phyloP scores from a whole-genome alignment of 164 flowering plant species.

The Piper longum region DNA sequence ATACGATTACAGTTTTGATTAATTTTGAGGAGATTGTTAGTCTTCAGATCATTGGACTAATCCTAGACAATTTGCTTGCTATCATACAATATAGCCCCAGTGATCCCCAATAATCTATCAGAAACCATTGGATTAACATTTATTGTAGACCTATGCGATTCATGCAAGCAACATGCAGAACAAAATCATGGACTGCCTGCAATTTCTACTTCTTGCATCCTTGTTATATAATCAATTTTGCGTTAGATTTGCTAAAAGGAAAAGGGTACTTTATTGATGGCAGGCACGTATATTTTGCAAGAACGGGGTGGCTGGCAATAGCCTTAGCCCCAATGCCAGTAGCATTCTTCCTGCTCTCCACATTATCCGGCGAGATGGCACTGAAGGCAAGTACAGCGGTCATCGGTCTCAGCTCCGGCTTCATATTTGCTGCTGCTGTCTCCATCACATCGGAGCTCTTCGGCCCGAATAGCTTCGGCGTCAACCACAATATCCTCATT shows the following conservation, averaged over 20 bases:
- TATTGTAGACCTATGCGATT: too few relatives aligned
- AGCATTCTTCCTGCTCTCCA: constrained; percentile 63
- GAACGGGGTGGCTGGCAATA: constrained; percentile 80
- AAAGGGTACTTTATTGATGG: neutral
- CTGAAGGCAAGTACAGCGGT: constrained; percentile 52
- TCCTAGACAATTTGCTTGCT: too few relatives aligned
- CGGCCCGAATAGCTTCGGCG: constrained; percentile 73
- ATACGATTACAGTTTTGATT: too few relatives aligned
- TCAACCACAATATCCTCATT: constrained; percentile 89
- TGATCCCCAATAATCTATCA: too few relatives aligned
- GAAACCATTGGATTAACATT: too few relatives aligned
- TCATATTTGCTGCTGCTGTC: constrained; percentile 90
- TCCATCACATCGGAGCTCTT: constrained; percentile 87
- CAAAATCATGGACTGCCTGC: too few relatives aligned
- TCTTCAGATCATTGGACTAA: too few relatives aligned
- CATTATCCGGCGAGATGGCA: constrained; percentile 21
- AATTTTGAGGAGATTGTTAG: too few relatives aligned
- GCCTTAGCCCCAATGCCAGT: constrained; percentile 75
- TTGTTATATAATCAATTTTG: neutral
- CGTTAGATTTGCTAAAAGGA: too few relatives aligned
- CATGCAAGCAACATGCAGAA: too few relatives aligned
- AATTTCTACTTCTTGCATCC: too few relatives aligned
- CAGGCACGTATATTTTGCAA: constrained; percentile 84
- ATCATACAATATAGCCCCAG: too few relatives aligned
- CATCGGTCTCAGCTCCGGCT: constrained; percentile 82